Evolutionary conservation across 2,329 filamentous ascomycete species (phyloP), one percentile per base, ranked within the genome.

Genomic region (Plenodomus lindquistii): DNA sequence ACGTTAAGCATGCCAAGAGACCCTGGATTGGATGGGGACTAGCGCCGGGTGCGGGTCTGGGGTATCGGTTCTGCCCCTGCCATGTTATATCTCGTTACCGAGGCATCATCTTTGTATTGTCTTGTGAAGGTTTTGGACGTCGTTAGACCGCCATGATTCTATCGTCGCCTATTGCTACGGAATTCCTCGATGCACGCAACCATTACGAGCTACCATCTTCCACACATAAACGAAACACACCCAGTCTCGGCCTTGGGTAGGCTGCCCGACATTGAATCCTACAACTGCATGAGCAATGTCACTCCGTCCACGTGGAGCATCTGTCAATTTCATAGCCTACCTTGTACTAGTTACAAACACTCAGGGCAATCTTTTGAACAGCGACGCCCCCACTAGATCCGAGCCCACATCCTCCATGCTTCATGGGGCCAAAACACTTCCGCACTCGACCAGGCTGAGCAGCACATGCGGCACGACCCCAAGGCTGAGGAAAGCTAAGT

Each of bases 1-100:
- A 43, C 41, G 41, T 43, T 43, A 34, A 31, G 41, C 34, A 8
- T 44, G 40, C 45, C 40, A 48, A 48, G 45, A 40, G 22, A 39
- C 39, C 31, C 45, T 39, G 40, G 20, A 35, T 4, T 19, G 35
- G 19, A 40, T 35, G n/a, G 31, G 45, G 43, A 15, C 24, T 48
- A 48, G 45, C 40, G 44, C 13, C 19, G 40, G 35, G 20, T 24
- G 15, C 20, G 20, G 21, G 16, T 41, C 21, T 42, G 44, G 39
- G 37, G 44, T 24, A 17, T 5, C 2, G 19, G 15, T 16, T 18
- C 13, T 17, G 7, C 16, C 16, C 15, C 18, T 11, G 18, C 35
- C 18, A 3, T 18, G 16, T 37, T 15, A 37, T 31, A 8, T 31
- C 27, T 7, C 27, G 27, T 9, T 31, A n/a, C 9, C 27, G 27